Base-by-base conservation (phyloP, 257 asterid genomes). In the Nicotiana attenuata region DNA sequence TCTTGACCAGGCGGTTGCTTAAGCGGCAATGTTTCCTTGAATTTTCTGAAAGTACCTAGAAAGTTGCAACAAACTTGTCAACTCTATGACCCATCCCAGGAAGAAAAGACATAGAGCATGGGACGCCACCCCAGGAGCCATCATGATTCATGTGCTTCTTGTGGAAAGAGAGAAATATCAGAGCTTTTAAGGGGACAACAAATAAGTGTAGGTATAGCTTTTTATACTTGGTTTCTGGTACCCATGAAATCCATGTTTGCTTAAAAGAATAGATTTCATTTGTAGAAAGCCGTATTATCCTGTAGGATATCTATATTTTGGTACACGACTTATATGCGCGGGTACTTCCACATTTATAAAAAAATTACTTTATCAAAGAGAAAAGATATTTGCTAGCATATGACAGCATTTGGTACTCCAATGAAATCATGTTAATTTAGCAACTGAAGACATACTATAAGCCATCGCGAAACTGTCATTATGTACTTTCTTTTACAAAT, bases 1-100 rank as follows among this genome's bases (percentile, higher is more conserved):
- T 90, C 97, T 10, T 80, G 84, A 87, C 68, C 86, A 65, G 90
- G 83, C 61, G 93, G 85, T 83, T 82, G 84, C 77, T 90, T 94
- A 63, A 50, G 82, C 24, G 89, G 91, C 85, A 94, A n/a, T 88
- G 89, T 92, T 83, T 92, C 98, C 93, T 94, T 96, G 68, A 91
- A 96, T 92, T 94, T 96, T 89, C 91, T 92, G 88, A 80, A 96
- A 78, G 99, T 96, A 82, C 98, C 98, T 96, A 96, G 80, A 89
- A 63, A 77, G 26, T 47, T 3, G 0, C 53, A 65, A 13, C 45
- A 65, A 80, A 29, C 61, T 28, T 61, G 28, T 61, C 60, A 64
- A 45, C 45, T 3, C 45, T 5, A 52, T 28, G 56, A 38, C 26
- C 83, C 61, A 65, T 45, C 83, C 50, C 59, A 80, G 29, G 55